phyloP scores from a whole-genome alignment of 2,329 filamentous ascomycete species.

The Alternaria triticina region DNA sequence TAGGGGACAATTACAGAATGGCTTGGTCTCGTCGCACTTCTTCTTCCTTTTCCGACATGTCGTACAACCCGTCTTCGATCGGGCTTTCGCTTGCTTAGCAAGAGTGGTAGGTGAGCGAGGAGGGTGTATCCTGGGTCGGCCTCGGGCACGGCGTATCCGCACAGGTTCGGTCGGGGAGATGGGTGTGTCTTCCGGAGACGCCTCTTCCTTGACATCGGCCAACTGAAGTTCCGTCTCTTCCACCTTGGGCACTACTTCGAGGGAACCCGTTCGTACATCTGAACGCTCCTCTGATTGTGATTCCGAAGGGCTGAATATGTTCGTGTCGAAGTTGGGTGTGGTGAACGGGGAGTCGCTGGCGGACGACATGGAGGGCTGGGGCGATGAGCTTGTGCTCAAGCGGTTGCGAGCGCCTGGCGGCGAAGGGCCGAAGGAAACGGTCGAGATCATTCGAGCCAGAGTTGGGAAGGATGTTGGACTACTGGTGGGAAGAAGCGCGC shows the following conservation, averaged over 20 bases:
- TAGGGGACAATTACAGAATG: slow-evolving; percentile 45
- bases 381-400: slow-evolving; percentile 50
- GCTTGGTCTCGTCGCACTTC: slow-evolving; percentile 62
- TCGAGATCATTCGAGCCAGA: slow-evolving; percentile 45
- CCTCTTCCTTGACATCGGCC: slow-evolving; percentile 46
- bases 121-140: slow-evolving; percentile 82
- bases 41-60: slow-evolving; percentile 67
- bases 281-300: slow-evolving; percentile 35
- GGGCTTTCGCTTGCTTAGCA: slow-evolving; percentile 77
- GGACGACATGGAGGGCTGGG: slow-evolving; percentile 50
- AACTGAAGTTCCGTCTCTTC: slow-evolving; percentile 59
- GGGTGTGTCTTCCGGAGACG: slow-evolving; percentile 38
- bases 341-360: slow-evolving; percentile 49
- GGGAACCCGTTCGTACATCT: slow-evolving; percentile 31
- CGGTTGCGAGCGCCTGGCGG: slow-evolving; percentile 40
- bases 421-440: slow-evolving; percentile 43
- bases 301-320: slow-evolving; percentile 27
- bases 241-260: slow-evolving; percentile 59
- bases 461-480: slow-evolving; percentile 21
- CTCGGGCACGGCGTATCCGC: slow-evolving; percentile 60
- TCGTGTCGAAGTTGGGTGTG: slow-evolving; percentile 44
- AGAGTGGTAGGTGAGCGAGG: slow-evolving; percentile 63
- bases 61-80: slow-evolving; percentile 65
- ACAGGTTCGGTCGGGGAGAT: slow-evolving; percentile 46
- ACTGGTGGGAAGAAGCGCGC: slow-evolving; percentile 25